phyloP scores from a whole-genome alignment of 2,329 filamentous ascomycete genomes.

The Paecilomyces dactylethromorphus region DNA sequence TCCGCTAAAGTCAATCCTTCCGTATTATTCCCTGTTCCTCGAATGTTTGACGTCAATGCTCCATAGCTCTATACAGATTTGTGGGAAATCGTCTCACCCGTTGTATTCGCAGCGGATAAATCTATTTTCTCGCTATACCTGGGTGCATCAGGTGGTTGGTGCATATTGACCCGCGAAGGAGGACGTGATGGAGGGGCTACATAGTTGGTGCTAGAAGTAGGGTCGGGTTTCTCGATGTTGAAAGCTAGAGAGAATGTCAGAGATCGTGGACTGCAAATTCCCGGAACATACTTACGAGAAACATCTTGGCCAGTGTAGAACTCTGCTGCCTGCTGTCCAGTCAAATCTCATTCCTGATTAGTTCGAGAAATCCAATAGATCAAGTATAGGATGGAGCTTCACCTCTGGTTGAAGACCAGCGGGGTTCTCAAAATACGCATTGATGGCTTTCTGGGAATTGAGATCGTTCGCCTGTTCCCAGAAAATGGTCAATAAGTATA shows the following conservation, averaged over 20 bases:
- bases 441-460: slow-evolving; percentile 39
- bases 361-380: background rate
- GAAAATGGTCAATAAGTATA: background rate
- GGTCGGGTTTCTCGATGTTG: slow-evolving; percentile 30
- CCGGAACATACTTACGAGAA: slow-evolving; percentile 15
- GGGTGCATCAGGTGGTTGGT: slow-evolving; percentile 13
- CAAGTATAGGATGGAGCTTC: slow-evolving; percentile 4
- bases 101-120: slow-evolving; percentile 19
- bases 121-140: slow-evolving; percentile 17
- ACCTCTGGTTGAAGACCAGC: slow-evolving; percentile 27
- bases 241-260: slow-evolving; percentile 21
- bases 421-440: slow-evolving; percentile 43
- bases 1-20: slow-evolving; percentile 34
- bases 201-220: slow-evolving; percentile 26
- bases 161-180: slow-evolving; percentile 36
- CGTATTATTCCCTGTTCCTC: slow-evolving; percentile 13
- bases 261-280: background rate
- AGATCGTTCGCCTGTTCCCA: slow-evolving; percentile 34
- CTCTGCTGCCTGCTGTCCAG: background rate
- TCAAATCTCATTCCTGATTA: slow-evolving; percentile 3
- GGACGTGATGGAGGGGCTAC: slow-evolving; percentile 40
- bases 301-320: slow-evolving; percentile 17
- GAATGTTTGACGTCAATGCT: slow-evolving; percentile 7
- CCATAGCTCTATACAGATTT: background rate
- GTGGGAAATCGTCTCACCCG: slow-evolving; percentile 16